Conservation (phyloP, 352 stramenopile genomes). For the Pythium aquatile region DNA sequence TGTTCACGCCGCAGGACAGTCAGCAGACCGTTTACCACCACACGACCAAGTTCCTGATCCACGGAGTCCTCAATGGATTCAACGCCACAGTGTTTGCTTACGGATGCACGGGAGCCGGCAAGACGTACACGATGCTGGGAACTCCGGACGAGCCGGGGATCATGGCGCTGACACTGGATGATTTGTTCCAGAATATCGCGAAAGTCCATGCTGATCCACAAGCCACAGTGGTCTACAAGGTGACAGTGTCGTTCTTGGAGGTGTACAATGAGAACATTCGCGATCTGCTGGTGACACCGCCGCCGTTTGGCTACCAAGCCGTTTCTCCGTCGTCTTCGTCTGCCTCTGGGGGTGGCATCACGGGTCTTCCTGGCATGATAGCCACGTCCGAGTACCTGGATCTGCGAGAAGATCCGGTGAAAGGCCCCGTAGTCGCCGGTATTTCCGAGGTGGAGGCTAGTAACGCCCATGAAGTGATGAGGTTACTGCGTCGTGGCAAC, state of each 20-base stretch:
- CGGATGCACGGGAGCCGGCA: conserved; percentile 86
- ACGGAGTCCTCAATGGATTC: conserved; percentile 85
- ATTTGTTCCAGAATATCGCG: conserved; percentile 79
- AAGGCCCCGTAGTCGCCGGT: conserved; percentile 78
- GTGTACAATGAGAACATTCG: conserved; percentile 95
- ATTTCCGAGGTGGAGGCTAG: conserved; percentile 84
- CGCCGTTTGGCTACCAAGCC: conserved; percentile 5
- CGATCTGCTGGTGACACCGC: conserved; percentile 63
- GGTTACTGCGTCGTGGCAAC: conserved; percentile 83
- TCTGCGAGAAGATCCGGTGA: conserved; percentile 84
- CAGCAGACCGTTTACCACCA: conserved; percentile 84
- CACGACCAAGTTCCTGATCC: conserved; percentile 88
- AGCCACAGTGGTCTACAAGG: conserved; percentile 47
- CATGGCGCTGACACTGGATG: conserved; percentile 84
- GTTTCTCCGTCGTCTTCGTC: background rate
- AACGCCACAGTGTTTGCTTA: conserved; percentile 93
- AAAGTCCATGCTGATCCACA: conserved; percentile 33
- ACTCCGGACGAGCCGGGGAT: conserved; percentile 81
- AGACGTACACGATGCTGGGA: conserved; percentile 92
- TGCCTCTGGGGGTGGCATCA: background rate
- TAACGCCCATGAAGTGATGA: conserved; percentile 83
- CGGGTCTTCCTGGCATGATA: background rate
- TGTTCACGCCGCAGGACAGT: conserved; percentile 65
- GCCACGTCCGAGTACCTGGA: conserved; percentile 50
- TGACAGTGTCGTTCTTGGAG: conserved; percentile 88